These are phyloP conservation scores for Penicillium griseofulvum DNA, from an alignment of 2,329 filamentous ascomycete genomes.

Conservation along the genomic window DNA sequence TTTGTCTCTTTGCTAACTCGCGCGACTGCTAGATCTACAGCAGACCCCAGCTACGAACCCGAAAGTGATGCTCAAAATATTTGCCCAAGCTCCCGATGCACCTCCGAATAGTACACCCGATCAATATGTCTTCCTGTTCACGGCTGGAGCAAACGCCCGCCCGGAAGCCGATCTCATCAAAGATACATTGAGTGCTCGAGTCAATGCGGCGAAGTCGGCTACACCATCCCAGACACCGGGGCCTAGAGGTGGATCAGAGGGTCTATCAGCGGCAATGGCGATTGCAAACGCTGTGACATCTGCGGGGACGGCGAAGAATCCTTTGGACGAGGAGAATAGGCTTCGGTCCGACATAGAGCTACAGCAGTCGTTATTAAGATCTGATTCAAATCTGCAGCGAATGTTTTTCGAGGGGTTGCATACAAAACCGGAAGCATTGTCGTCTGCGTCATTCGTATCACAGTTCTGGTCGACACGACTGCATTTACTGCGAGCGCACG, in stretches of 20 bases:
- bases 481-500: constrained; percentile 82
- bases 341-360: constrained; percentile 76
- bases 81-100: constrained; percentile 62
- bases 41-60: constrained; percentile 84
- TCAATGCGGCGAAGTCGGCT: constrained; percentile 64
- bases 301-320: constrained; percentile 48
- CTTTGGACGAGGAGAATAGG: constrained; percentile 77
- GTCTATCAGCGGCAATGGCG: constrained; percentile 68
- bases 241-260: constrained; percentile 36
- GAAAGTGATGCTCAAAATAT: constrained; percentile 93
- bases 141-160: constrained; percentile 70
- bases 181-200: constrained; percentile 73
- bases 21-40: constrained; percentile 67
- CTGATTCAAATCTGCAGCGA: constrained; percentile 70
- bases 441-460: constrained; percentile 74
- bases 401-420: constrained; percentile 83
- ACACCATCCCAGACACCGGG: constrained; percentile 37
- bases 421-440: constrained; percentile 81
- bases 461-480: constrained; percentile 94
- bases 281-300: constrained; percentile 69
- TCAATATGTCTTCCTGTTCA: constrained; percentile 86
- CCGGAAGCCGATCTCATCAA: constrained; percentile 82
- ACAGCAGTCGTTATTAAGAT: constrained; percentile 83
- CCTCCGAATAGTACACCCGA: constrained; percentile 47
- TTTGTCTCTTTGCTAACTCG: constrained; percentile 4